Conservation (phyloP, 805 yeast species). For the Metschnikowia lunata region DNA sequence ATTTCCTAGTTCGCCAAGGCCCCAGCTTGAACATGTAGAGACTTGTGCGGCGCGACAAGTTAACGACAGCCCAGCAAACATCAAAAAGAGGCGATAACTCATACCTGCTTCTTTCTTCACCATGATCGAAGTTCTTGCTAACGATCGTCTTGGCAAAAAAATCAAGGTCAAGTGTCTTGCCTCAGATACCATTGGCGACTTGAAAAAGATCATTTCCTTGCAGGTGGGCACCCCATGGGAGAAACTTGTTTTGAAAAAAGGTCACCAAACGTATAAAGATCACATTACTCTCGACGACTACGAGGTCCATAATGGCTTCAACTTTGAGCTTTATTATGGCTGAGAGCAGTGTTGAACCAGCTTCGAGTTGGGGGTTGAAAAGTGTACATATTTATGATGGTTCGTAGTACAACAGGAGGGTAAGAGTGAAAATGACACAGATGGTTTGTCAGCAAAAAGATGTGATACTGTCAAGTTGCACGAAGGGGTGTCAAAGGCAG, state of each 20-base stretch:
- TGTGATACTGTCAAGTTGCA: too few relatives aligned
- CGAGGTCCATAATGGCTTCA: constrained; percentile 86
- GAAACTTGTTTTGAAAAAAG: constrained; percentile 72
- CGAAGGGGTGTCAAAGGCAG: too few relatives aligned
- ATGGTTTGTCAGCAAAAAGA: too few relatives aligned
- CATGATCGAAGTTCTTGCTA: constrained; percentile 42
- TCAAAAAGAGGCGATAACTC: too few relatives aligned
- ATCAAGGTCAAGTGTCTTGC: constrained; percentile 83
- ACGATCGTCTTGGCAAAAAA: constrained; percentile 75
- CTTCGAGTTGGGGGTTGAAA: too few relatives aligned
- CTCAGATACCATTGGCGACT: constrained; percentile 83
- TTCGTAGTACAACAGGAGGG: too few relatives aligned
- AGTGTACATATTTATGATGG: too few relatives aligned
- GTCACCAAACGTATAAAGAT: constrained; percentile 78
- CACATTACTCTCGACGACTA: constrained; percentile 92
- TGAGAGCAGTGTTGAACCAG: too few relatives aligned
- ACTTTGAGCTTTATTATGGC: constrained; percentile 76
- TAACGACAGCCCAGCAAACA: not conserved
- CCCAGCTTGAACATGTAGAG: too few relatives aligned
- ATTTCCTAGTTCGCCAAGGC: too few relatives aligned
- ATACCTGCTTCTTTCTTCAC: not conserved
- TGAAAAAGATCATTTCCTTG: constrained; percentile 75
- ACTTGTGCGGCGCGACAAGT: not conserved
- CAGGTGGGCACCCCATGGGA: constrained; percentile 77
- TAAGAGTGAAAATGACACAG: too few relatives aligned